Evolutionary conservation across 2,329 filamentous ascomycete genomes (phyloP).

Genomic region (Juglanconis sp.): DNA sequence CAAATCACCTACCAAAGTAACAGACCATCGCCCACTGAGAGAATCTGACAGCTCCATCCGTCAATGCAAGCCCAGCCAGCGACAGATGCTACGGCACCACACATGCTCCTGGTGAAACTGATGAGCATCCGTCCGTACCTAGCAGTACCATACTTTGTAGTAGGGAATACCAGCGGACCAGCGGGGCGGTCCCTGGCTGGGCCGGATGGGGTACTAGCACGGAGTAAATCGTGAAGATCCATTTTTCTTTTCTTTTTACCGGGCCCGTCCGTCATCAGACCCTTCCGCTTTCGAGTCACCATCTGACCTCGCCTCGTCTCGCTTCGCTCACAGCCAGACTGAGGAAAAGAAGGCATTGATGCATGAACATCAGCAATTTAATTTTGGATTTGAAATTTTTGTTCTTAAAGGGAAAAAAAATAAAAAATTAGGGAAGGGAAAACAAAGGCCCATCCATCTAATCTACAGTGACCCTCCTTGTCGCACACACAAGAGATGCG

Average conservation of each 20-base stretch:
- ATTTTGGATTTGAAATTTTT: not conserved
- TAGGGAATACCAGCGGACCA: not conserved
- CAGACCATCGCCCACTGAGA: not conserved
- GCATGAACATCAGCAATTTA: slow-evolving; percentile 18
- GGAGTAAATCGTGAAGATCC: not conserved
- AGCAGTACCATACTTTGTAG: not conserved
- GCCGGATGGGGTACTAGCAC: not conserved
- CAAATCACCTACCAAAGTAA: not conserved
- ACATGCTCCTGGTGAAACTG: not conserved
- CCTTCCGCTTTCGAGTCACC: not conserved
- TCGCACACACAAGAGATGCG: not conserved
- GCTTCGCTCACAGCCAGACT: not conserved
- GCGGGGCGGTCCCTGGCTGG: not conserved
- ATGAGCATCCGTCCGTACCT: too few relatives aligned
- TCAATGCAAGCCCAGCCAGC: not conserved
- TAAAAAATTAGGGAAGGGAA: not conserved
- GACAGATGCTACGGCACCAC: not conserved
- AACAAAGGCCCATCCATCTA: too few relatives aligned
- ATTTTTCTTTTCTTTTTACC: not conserved
- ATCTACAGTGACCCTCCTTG: too few relatives aligned
- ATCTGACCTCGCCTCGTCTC: not conserved
- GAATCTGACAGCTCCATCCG: not conserved
- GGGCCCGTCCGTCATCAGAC: not conserved
- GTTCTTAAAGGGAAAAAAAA: not conserved
- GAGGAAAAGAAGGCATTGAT: slow-evolving; percentile 10